phyloP scores from a whole-genome alignment of 768 basidiomycete genomes.

The Amanita phalloides region DNA sequence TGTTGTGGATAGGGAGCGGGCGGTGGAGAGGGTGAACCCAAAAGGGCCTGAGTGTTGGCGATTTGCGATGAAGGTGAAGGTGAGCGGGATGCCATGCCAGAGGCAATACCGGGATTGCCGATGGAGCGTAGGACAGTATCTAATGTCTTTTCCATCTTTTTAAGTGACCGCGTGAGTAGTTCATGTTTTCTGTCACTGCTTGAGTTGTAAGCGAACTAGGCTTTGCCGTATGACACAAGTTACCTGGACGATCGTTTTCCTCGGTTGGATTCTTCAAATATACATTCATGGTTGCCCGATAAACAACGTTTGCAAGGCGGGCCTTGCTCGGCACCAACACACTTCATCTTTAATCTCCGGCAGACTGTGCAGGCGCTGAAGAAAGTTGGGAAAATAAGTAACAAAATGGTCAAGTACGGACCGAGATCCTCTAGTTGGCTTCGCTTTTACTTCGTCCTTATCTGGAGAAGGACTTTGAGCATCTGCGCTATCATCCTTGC shows the following conservation, averaged over 20 bases:
- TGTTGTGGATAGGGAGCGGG: constrained; percentile 12
- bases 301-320: constrained; percentile 86
- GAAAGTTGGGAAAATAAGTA: constrained; percentile 8
- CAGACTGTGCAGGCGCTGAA: constrained; percentile 88
- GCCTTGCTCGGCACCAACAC: constrained; percentile 82
- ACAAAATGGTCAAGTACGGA: constrained; percentile 19
- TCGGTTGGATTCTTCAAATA: constrained; percentile 94
- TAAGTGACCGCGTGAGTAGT: constrained; percentile 65
- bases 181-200: constrained; percentile 65
- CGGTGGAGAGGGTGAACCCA: constrained; percentile 40
- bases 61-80: constrained; percentile 57
- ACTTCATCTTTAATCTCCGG: constrained; percentile 89
- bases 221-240: constrained; percentile 12
- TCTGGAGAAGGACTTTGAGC: constrained; percentile 42
- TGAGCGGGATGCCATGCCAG: constrained; percentile 74
- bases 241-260: constrained; percentile 86
- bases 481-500: constrained; percentile 52
- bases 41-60: constrained; percentile 46
- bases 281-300: constrained; percentile 76
- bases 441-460: constrained; percentile 63
- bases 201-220: constrained; percentile 13
- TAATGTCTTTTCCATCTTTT: constrained; percentile 89
- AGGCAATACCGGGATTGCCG: constrained; percentile 69
- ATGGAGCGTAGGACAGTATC: constrained; percentile 87
- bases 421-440: constrained; percentile 82